Evolutionary conservation across 352 stramenopile genomes (phyloP).

Genomic region (Phytophthora pseudosyringae): DNA sequence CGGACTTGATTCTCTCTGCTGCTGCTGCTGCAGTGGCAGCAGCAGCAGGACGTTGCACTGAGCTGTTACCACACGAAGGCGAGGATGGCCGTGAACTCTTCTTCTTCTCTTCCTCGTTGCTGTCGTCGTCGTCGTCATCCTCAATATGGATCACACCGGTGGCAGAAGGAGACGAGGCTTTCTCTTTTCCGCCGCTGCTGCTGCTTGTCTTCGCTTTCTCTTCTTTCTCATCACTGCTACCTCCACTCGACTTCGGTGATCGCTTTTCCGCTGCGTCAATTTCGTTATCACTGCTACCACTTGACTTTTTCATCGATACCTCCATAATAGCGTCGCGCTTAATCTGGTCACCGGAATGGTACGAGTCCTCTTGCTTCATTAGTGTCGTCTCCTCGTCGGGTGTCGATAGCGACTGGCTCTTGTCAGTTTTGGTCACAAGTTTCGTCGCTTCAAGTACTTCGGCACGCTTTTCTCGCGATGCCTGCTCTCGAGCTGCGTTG

Average conservation of each 20-base stretch:
- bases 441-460: not conserved
- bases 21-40: slow-evolving; percentile 19
- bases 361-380: slow-evolving; percentile 37
- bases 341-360: slow-evolving; percentile 8
- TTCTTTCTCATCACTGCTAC: slow-evolving; percentile 6
- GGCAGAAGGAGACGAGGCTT: not conserved
- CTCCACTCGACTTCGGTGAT: not conserved
- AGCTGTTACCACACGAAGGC: slow-evolving; percentile 5
- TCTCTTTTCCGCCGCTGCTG: slow-evolving; percentile 4
- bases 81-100: not conserved
- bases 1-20: slow-evolving; percentile 14
- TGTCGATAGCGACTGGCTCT: slow-evolving; percentile 5
- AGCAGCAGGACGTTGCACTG: slow-evolving; percentile 1
- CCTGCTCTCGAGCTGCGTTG: slow-evolving; percentile 24
- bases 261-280: slow-evolving; percentile 1
- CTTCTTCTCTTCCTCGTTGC: slow-evolving; percentile 9
- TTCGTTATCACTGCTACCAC: not conserved
- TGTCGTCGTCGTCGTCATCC: slow-evolving; percentile 12
- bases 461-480: not conserved
- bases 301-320: not conserved
- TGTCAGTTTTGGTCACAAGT: not conserved
- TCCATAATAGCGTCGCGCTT: slow-evolving; percentile 29
- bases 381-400: slow-evolving; percentile 19
- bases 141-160: slow-evolving; percentile 21
- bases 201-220: slow-evolving; percentile 5